Percentiles rank a stretch among this genome's conserved stretches.
These are phyloP conservation scores for Yarrowia keelungensis DNA, from an alignment of 805 yeast genomes.

Conservation along the genomic window DNA sequence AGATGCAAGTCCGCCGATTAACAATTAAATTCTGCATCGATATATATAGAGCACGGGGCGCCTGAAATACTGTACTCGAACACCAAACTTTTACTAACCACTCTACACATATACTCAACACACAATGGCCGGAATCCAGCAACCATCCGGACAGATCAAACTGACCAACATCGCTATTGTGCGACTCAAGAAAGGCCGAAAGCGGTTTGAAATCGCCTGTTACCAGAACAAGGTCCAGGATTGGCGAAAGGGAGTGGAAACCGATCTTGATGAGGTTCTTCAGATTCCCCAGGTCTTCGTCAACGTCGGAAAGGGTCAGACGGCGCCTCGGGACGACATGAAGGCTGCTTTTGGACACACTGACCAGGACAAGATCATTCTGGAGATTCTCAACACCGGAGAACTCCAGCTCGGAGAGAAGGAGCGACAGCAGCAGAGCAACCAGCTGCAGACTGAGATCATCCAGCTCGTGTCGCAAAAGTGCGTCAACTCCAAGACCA, in stretches of 20 bases:
- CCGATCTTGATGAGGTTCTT: slow-evolving; percentile 91
- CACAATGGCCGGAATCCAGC: slow-evolving; percentile 66
- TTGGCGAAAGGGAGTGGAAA: slow-evolving; percentile 86
- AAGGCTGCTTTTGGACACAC: slow-evolving; percentile 75
- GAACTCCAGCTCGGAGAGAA: slow-evolving; percentile 94
- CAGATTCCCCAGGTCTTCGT: slow-evolving; percentile 94
- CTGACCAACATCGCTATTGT: slow-evolving; percentile 94
- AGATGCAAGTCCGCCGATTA: slow-evolving; percentile 3
- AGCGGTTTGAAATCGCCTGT: slow-evolving; percentile 93
- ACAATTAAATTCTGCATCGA: slow-evolving; percentile 26
- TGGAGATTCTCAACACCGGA: slow-evolving; percentile 86
- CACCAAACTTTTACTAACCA: slow-evolving; percentile 27
- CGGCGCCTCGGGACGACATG: slow-evolving; percentile 87
- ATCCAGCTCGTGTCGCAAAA: slow-evolving; percentile 83
- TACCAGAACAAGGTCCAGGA: slow-evolving; percentile 97
- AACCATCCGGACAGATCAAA: slow-evolving; percentile 87
- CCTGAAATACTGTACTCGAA: not conserved
- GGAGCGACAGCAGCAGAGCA: slow-evolving; percentile 79
- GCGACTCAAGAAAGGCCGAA: slow-evolving; percentile 84
- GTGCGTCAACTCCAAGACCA: slow-evolving; percentile 88
- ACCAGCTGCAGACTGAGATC: slow-evolving; percentile 80
- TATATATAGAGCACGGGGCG: slow-evolving; percentile 2
- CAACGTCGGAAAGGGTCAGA: slow-evolving; percentile 93
- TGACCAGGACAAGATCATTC: slow-evolving; percentile 73
- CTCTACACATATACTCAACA: slow-evolving; percentile 7